Base-by-base conservation (phyloP, 345 rosid genomes). In the Bruguiera gymnorhiza region DNA sequence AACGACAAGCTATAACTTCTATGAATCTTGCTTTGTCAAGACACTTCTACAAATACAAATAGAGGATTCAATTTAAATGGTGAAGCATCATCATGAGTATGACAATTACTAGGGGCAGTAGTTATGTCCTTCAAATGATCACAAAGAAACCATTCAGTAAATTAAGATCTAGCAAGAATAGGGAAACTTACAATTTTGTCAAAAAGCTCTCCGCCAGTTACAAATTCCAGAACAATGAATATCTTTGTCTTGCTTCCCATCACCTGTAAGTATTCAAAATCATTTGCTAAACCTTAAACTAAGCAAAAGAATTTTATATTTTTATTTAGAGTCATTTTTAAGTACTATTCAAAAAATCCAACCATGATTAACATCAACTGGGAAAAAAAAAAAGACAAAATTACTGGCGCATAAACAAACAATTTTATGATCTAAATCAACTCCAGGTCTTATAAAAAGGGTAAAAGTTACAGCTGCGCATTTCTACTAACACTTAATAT, bases 191-290 rank as follows among this genome's bases (percentile, higher is more conserved):
- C 79, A 31, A 76, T 76, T 76, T 76, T 76, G 46, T 76, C 79
- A 16, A 76, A 76, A 66, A 76, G 79, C 64, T 76, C 79, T 67
- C 79, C 79, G 6, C 79, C 79, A 3, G 79, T 76, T 31, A 62
- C 75, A 66, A 71, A 76, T 65, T 76, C 79, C 69, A 76, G 54
- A 30, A 76, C 75, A 54, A 76, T 76, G 67, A 76, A 76, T 71
- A 76, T 76, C 70, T 71, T 76, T 18, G 79, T 76, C 75, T 24
- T 76, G 75, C 79, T 76, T 66, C 72, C 79, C 75, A 76, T 71
- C 30, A 76, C 75, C 79, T 76, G 72, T 23, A 60, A 70, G 54
- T 23, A 16, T 37, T 48, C 11, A 46, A 21, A 58, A 26, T 37
- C 8, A 21, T 39, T 30, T 20, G 48, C 30, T 29, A 37, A 65